Evolutionary conservation across 345 rosid species (phyloP).

Genomic region (Excoecaria cochinchinensis): DNA sequence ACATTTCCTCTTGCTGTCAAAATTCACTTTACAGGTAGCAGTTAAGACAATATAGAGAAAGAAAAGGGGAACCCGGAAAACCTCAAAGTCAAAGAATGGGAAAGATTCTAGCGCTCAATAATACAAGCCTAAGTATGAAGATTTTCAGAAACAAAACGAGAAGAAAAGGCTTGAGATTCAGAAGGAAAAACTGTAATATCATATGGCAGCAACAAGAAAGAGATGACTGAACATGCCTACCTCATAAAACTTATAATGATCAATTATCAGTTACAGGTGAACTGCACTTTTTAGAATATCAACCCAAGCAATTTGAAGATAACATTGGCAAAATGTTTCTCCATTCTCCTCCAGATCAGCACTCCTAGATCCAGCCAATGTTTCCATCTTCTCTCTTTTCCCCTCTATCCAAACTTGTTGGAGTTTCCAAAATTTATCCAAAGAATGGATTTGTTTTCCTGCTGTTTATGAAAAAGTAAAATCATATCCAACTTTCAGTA

Average conservation of each 20-base stretch:
- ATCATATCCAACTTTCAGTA: constrained; percentile 50
- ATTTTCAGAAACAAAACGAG: constrained; percentile 6
- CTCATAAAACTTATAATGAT: constrained; percentile 44
- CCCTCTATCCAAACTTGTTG: constrained; percentile 37
- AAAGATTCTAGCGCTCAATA: constrained; percentile 44
- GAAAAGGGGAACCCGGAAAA: constrained; percentile 23
- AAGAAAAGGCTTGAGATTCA: constrained; percentile 23
- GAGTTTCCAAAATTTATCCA: constrained; percentile 42
- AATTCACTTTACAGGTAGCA: constrained; percentile 57
- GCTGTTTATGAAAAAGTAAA: constrained; percentile 37
- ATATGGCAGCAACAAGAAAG: constrained; percentile 34
- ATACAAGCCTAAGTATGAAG: constrained; percentile 32
- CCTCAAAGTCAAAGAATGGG: constrained; percentile 31
- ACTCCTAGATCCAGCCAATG: constrained; percentile 33
- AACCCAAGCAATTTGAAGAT: constrained; percentile 42
- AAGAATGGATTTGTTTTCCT: constrained; percentile 35
- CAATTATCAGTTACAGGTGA: constrained; percentile 44
- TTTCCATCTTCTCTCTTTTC: constrained; percentile 29
- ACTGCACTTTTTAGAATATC: constrained; percentile 33
- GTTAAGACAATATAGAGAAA: constrained; percentile 7
- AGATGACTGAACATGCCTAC: constrained; percentile 41
- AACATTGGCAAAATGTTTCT: constrained; percentile 26
- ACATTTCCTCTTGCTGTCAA: too few species aligned
- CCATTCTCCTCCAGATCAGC: constrained; percentile 30
- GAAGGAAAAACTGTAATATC: constrained; percentile 31